Conservation (phyloP, 2,329 filamentous ascomycete species). For the Aspergillus uvarum region DNA sequence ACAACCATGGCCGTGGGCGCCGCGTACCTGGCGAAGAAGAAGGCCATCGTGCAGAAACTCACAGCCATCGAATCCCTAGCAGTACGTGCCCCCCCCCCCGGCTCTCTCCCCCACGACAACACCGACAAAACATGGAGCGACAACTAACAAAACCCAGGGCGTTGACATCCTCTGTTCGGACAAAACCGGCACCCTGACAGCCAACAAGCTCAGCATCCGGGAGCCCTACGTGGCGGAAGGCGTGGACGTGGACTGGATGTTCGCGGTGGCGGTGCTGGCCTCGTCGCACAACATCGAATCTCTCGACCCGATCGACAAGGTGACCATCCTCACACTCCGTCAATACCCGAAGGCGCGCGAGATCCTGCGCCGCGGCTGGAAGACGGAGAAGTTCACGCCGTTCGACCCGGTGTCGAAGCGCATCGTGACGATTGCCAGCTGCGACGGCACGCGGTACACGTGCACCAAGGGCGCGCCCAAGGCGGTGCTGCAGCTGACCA, state of each 20-base stretch:
- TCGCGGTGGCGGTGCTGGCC: slow-evolving; percentile 73
- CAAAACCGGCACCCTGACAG: slow-evolving; percentile 72
- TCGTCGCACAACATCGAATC: slow-evolving; percentile 77
- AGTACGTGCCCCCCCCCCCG: slow-evolving; percentile 42
- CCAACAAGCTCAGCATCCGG: slow-evolving; percentile 67
- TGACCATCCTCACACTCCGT: slow-evolving; percentile 72
- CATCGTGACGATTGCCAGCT: slow-evolving; percentile 68
- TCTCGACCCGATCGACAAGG: slow-evolving; percentile 76
- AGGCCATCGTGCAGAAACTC: slow-evolving; percentile 77
- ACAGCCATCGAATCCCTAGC: slow-evolving; percentile 76
- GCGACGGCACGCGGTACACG: slow-evolving; percentile 67
- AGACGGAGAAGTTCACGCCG: slow-evolving; percentile 69
- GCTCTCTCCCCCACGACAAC: too few relatives aligned
- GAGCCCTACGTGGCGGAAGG: slow-evolving; percentile 76
- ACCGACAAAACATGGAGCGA: not conserved
- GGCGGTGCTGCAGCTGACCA: slow-evolving; percentile 67
- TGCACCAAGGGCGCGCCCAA: slow-evolving; percentile 78
- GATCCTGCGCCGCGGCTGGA: slow-evolving; percentile 71
- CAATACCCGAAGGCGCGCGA: slow-evolving; percentile 73
- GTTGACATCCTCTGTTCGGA: slow-evolving; percentile 79
- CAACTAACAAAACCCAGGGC: slow-evolving; percentile 41
- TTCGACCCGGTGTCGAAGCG: slow-evolving; percentile 78
- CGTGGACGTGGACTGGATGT: slow-evolving; percentile 79
- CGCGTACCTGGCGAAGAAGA: slow-evolving; percentile 73
- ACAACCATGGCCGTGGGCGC: slow-evolving; percentile 76